Conservation (phyloP, 352 stramenopile genomes). For the Pythium rishiriense region DNA sequence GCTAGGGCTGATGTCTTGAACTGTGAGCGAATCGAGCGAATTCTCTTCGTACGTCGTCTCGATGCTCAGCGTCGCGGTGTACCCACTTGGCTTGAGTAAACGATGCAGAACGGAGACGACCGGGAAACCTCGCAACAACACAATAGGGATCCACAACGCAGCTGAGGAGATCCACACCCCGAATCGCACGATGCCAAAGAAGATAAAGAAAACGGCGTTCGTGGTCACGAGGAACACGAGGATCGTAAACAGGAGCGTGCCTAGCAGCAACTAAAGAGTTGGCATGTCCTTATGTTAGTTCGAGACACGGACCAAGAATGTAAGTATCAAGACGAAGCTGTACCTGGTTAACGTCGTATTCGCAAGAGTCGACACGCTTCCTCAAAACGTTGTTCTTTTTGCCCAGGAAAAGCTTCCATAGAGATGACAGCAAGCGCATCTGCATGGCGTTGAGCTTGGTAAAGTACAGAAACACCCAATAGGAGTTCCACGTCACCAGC, state of each 20-base stretch:
- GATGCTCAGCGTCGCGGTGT: conserved; percentile 13
- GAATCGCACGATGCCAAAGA: conserved; percentile 84
- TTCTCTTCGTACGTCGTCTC: conserved; percentile 5
- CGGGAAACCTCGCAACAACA: conserved; percentile 48
- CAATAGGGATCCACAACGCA: conserved; percentile 57
- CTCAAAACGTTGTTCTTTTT: conserved; percentile 95
- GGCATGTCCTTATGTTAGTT: no score
- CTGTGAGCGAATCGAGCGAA: neutral
- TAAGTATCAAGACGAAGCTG: neutral
- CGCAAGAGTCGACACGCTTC: conserved; percentile 91
- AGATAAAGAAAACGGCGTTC: conserved; percentile 92
- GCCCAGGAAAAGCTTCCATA: conserved; percentile 93
- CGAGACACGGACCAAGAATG: neutral
- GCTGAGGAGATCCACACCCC: conserved; percentile 39
- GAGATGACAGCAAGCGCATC: conserved; percentile 73
- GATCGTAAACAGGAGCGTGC: conserved; percentile 92
- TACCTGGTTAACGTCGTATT: conserved; percentile 92
- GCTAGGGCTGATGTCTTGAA: conserved; percentile 15
- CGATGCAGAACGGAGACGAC: conserved; percentile 51
- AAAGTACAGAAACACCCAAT: conserved; percentile 87
- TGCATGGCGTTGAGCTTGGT: conserved; percentile 84
- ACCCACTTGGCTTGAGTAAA: conserved; percentile 31
- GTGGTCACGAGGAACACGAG: conserved; percentile 94
- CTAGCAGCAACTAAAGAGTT: conserved; percentile 77
- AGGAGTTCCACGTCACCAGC: conserved; percentile 84